Conservation (phyloP, 805 yeast genomes). For the Pichia paraexigua region DNA sequence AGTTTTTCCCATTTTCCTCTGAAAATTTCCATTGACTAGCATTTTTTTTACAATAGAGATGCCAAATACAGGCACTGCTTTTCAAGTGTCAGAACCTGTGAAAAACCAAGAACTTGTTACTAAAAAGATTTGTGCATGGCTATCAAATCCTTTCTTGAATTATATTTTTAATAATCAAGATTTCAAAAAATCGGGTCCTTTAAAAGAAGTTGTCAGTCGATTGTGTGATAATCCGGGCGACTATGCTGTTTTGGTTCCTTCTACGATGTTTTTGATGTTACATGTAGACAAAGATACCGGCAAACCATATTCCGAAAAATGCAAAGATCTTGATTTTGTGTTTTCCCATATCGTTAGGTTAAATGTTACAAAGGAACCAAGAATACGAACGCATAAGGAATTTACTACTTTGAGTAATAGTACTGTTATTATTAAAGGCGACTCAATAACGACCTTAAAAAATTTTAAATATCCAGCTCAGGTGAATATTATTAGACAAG, state of each 20-base stretch:
- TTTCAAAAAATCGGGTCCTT: conserved; percentile 36
- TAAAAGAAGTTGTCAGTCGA: conserved; percentile 36
- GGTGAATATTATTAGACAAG: conserved; percentile 37
- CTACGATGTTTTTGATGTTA: conserved; percentile 37
- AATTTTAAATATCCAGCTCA: conserved; percentile 45
- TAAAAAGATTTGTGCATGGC: conserved; percentile 14
- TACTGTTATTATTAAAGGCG: conserved; percentile 49
- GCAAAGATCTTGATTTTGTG: conserved; percentile 53
- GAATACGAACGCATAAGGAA: conserved; percentile 11
- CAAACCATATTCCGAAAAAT: conserved; percentile 39
- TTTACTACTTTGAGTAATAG: conserved; percentile 47
- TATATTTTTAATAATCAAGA: conserved; percentile 59
- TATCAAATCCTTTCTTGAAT: conserved; percentile 57
- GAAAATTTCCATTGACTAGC: background rate
- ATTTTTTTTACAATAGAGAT: background rate
- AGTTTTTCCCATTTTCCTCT: background rate
- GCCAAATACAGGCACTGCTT: background rate
- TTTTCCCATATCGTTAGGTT: conserved; percentile 51
- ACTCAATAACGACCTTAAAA: conserved; percentile 44
- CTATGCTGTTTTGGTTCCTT: conserved; percentile 61
- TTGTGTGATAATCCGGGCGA: conserved; percentile 38
- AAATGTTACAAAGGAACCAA: conserved; percentile 12
- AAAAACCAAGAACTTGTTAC: background rate
- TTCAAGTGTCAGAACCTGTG: background rate
- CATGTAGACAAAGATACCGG: conserved; percentile 33